Conservation (phyloP, 2,329 filamentous ascomycete genomes). For the Cytospora piceicola region DNA sequence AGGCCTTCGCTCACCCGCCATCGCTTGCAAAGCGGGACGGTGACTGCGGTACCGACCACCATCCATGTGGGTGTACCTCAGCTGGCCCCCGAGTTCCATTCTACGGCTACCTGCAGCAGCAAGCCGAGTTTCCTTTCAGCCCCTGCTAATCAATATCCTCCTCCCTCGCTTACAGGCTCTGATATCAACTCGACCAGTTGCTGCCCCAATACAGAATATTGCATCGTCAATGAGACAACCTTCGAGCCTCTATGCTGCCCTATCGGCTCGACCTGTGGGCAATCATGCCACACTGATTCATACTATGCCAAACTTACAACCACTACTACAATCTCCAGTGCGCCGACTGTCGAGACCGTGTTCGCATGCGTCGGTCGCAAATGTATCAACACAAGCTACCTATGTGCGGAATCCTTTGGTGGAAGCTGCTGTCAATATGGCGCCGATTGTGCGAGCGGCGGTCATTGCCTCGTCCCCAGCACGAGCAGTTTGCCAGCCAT, state of each 20-base stretch:
- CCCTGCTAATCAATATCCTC: neutral
- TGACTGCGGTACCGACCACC: neutral
- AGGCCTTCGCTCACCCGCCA: conserved; percentile 7
- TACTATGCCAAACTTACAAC: conserved; percentile 39
- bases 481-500: conserved; percentile 33
- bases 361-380: conserved; percentile 39
- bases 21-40: conserved; percentile 25
- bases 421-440: conserved; percentile 43
- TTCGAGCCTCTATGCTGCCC: conserved; percentile 38
- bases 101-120: neutral
- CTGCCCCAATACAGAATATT: conserved; percentile 38
- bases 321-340: conserved; percentile 36
- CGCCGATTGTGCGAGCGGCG: conserved; percentile 45
- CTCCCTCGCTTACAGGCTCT: conserved; percentile 30
- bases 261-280: conserved; percentile 39
- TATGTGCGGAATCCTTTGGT: conserved; percentile 40
- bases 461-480: conserved; percentile 41
- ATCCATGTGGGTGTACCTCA: conserved; percentile 24
- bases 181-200: conserved; percentile 37
- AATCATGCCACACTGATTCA: conserved; percentile 36
- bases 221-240: conserved; percentile 37
- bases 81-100: neutral
- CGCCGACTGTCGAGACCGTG: conserved; percentile 19
- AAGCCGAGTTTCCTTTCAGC: neutral
- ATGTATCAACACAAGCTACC: conserved; percentile 40